These are phyloP conservation scores for Silene vulgaris DNA, from an alignment of 179 eudicot species.

Conservation along the genomic window DNA sequence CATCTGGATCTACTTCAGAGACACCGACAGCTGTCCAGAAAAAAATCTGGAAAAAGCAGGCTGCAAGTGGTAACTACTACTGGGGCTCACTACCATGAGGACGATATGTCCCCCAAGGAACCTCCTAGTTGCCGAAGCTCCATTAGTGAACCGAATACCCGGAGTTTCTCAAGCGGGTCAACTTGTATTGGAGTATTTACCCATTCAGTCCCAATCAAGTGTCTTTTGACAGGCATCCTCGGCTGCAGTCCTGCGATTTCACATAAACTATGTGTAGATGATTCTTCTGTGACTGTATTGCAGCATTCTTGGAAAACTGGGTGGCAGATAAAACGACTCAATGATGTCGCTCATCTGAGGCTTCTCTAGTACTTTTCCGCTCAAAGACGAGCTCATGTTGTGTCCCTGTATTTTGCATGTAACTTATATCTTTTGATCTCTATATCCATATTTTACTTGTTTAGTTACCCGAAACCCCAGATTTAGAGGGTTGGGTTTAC, in stretches of 20 bases:
- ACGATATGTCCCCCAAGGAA: constrained; percentile 77
- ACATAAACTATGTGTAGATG: constrained; percentile 75
- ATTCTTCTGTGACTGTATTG: constrained; percentile 79
- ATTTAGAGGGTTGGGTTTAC: constrained; percentile 25
- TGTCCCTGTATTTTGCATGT: constrained; percentile 25
- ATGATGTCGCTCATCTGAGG: constrained; percentile 85
- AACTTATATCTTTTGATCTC: constrained; percentile 23
- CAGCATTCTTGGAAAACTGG: constrained; percentile 86
- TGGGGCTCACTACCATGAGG: constrained; percentile 78
- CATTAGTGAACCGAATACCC: constrained; percentile 34
- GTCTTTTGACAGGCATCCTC: constrained; percentile 78
- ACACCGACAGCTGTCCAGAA: constrained; percentile 53
- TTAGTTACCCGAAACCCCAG: constrained; percentile 27
- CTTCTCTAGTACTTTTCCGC: constrained; percentile 40
- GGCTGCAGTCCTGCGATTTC: constrained; percentile 79
- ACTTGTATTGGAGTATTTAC: constrained; percentile 74
- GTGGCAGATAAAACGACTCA: constrained; percentile 92
- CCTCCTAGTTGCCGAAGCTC: constrained; percentile 42
- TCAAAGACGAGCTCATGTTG: background rate
- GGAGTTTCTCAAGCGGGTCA: constrained; percentile 30
- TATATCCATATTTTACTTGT: constrained; percentile 11
- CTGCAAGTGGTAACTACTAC: constrained; percentile 78
- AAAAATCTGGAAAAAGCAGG: constrained; percentile 95
- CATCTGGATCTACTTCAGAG: constrained; percentile 71
- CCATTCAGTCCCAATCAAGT: constrained; percentile 75